A percentile compares a stretch with the other conserved stretches of the same genome.
phyloP scores from a whole-genome alignment of 495 filamentous ascomycete genomes.

The Cercophora scortea region DNA sequence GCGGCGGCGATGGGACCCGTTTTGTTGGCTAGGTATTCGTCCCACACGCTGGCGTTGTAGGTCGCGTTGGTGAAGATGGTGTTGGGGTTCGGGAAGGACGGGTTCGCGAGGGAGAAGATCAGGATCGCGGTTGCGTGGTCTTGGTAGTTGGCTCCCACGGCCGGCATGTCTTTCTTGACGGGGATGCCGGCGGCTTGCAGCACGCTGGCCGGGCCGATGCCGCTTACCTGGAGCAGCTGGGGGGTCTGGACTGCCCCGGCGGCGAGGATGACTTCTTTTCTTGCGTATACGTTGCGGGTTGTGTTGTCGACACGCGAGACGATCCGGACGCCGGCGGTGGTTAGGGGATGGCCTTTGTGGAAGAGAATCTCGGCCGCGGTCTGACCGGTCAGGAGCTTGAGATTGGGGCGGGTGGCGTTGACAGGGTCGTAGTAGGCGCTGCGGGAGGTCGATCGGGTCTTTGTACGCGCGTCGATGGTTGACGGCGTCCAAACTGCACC shows the following conservation, averaged over 20 bases:
- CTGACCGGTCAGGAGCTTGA: constrained; percentile 16
- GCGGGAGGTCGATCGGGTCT: constrained; percentile 18
- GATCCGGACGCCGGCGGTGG: constrained; percentile 12
- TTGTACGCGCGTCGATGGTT: constrained; percentile 13
- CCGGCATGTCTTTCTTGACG: constrained; percentile 38
- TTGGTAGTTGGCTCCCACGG: constrained; percentile 46
- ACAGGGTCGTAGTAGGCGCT: constrained; percentile 21
- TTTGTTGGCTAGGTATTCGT: constrained; percentile 16
- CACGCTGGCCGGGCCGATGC: constrained; percentile 40
- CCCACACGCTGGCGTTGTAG: constrained; percentile 17
- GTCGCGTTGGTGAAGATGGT: constrained; percentile 17
- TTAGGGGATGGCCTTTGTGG: constrained; percentile 1
- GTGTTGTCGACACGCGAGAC: constrained; percentile 8
- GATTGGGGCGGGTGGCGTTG: constrained; percentile 9
- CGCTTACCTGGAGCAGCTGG: constrained; percentile 44
- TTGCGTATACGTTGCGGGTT: constrained; percentile 10
- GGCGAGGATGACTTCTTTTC: constrained; percentile 41
- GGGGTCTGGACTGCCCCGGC: constrained; percentile 48
- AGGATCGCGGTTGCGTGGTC: constrained; percentile 32
- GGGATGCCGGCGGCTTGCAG: constrained; percentile 33
- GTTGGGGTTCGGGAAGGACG: constrained; percentile 20
- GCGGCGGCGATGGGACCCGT: constrained; percentile 18
- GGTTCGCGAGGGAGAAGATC: constrained; percentile 14
- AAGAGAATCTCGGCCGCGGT: constrained; percentile 18
- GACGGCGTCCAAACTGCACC: constrained; percentile 14